These are phyloP conservation scores for Aspergillus unguis DNA, from an alignment of 2,329 filamentous ascomycete species.

Conservation along the genomic window DNA sequence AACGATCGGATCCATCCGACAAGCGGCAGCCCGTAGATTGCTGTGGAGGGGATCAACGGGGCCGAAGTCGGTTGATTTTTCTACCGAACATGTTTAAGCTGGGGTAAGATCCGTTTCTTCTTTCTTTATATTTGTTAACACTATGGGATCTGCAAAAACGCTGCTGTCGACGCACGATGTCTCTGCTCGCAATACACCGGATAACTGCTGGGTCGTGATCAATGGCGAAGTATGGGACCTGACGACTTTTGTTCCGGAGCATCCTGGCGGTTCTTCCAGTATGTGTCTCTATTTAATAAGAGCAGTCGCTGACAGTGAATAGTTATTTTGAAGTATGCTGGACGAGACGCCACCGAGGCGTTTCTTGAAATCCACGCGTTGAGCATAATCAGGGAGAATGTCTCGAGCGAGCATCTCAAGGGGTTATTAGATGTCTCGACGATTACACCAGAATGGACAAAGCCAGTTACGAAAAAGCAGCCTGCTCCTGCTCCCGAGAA, in stretches of 20 bases:
- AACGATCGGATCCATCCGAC: no score
- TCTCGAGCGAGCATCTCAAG: constrained; percentile 22
- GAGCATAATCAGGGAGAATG: constrained; percentile 22
- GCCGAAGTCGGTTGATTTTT: not conserved
- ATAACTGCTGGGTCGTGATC: constrained; percentile 61
- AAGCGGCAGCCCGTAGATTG: no score
- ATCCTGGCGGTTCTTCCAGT: constrained; percentile 52
- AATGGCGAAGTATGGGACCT: constrained; percentile 62
- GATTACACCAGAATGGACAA: constrained; percentile 31
- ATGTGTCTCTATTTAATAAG: not conserved
- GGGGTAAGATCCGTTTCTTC: not conserved
- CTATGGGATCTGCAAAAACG: not conserved
- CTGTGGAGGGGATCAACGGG: no score
- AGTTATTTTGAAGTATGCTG: constrained; percentile 68
- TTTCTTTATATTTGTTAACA: no score
- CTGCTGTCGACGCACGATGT: not conserved
- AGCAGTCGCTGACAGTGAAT: constrained; percentile 41
- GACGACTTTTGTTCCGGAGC: constrained; percentile 56
- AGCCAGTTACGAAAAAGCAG: constrained; percentile 19
- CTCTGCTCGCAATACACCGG: constrained; percentile 3
- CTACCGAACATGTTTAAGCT: not conserved
- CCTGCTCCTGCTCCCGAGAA: constrained; percentile 17
- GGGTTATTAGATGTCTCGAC: not conserved
- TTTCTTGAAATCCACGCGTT: constrained; percentile 53
- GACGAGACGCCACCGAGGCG: constrained; percentile 52